Base-by-base conservation (phyloP, 768 basidiomycete genomes). In the Xerocomus potaroensis region DNA sequence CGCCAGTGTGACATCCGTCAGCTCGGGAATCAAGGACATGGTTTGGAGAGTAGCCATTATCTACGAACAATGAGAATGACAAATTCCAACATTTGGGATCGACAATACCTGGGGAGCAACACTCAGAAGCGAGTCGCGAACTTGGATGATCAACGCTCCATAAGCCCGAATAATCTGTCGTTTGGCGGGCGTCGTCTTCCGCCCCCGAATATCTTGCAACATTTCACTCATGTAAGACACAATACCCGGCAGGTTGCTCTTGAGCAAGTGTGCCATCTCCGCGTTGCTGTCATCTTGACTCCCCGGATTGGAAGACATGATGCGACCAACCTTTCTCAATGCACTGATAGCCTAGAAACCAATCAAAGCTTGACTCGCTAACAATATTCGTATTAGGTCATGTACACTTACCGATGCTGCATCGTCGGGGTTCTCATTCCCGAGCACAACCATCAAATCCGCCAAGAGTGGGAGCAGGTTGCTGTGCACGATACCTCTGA, bases 21-120 rank as follows among this genome's bases (percentile, higher is more conserved):
- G 73, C 49, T 86, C 85, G 0, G 78, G 76, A 10, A 90, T 74
- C 27, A 72, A 66, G n/a, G 96, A 75, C 69, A 86, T 88, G 6
- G 88, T 91, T 68, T 98, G 95, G 31, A 99, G 77, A 15, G 87
- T 92, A 0, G 95, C 92, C 88, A 98, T 92, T 55, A 97, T 84
- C 95, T 99, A 33, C 14, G 21, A 48, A 40, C 19, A 9, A 54
- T 56, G 1, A 55, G 39, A 42, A 50, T 21, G 16, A 56, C 48
- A 6, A 31, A 48, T 23, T 49, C 34, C 29, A 12, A 8, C 12
- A 30, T 16, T 24, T 3, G 26, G 44, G 26, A 46, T 45, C 16
- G 5, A 63, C 9, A 71, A 45, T 56, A 92, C 95, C 81, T 97
- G 95, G 16, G 92, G 91, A 4, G 91, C 83, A 44, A 91, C 84